phyloP scores from a whole-genome alignment of 129 eudicot genomes.

The Artemisia argyi region DNA sequence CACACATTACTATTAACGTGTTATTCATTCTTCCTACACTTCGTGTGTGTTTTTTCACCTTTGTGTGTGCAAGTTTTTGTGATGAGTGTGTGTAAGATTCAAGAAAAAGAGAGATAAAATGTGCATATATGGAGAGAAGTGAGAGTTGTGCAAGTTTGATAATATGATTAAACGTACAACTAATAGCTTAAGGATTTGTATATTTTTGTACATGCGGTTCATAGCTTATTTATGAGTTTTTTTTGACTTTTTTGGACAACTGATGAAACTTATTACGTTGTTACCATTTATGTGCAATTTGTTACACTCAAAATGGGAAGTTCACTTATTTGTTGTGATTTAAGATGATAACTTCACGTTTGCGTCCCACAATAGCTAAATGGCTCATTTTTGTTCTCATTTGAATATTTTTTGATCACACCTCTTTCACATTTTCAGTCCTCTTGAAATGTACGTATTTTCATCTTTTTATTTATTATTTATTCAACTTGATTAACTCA shows the following conservation, averaged over 20 bases:
- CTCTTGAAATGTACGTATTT: too few species aligned
- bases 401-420: background rate
- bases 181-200: background rate
- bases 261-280: constrained; percentile 7
- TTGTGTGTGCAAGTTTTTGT: constrained; percentile 14
- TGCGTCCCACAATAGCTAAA: constrained; percentile 20
- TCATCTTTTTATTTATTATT: too few species aligned
- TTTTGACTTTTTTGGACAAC: constrained; percentile 6
- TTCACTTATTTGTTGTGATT: constrained; percentile 1
- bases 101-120: background rate
- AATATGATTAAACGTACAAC: constrained; percentile 1
- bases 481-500: too few species aligned
- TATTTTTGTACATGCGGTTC: background rate
- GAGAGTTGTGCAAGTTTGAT: background rate
- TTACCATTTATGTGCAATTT: constrained; percentile 13
- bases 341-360: constrained; percentile 1
- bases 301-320: background rate
- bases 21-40: constrained; percentile 26
- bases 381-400: constrained; percentile 6
- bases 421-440: background rate
- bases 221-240: constrained; percentile 6
- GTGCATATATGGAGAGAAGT: background rate
- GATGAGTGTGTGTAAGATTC: background rate
- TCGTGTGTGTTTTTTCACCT: constrained; percentile 16
- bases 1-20: constrained; percentile 5